Conservation (phyloP, 768 basidiomycete genomes). For the Pleurotus tuoliensis region DNA sequence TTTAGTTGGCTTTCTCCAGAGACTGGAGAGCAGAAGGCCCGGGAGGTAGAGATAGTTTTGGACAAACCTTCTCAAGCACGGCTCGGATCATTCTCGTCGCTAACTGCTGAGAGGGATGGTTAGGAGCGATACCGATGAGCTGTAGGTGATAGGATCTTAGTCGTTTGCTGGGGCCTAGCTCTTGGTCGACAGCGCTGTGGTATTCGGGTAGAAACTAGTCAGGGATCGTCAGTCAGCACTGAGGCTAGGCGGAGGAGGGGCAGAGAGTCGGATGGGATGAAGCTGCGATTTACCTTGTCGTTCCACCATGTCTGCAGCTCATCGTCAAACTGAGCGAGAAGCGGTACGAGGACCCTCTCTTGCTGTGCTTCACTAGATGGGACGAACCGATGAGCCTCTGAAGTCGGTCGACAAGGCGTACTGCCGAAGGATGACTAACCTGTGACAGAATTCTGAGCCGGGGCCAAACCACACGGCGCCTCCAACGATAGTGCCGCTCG, state of each 20-base stretch:
- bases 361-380: slow-evolving; percentile 4
- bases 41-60: background rate
- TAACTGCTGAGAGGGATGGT: slow-evolving; percentile 11
- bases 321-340: background rate
- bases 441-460: slow-evolving; percentile 13
- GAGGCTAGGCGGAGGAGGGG: no score
- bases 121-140: slow-evolving; percentile 14
- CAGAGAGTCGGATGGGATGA: no score
- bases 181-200: slow-evolving; percentile 2
- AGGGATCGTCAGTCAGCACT: background rate
- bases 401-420: background rate
- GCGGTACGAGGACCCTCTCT: background rate
- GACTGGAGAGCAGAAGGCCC: no score
- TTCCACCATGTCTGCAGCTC: slow-evolving; percentile 6
- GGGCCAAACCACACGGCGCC: slow-evolving; percentile 19
- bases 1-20: no score
- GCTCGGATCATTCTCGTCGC: slow-evolving; percentile 12
- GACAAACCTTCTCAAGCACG: background rate
- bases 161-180: slow-evolving; percentile 11
- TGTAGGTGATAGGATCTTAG: slow-evolving; percentile 15
- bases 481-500: slow-evolving; percentile 8
- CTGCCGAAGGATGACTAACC: background rate
- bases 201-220: slow-evolving; percentile 6
- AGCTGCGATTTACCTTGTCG: background rate
- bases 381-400: slow-evolving; percentile 11